Evolutionary conservation across 2,329 filamentous ascomycete species (phyloP).

Genomic region (Fragosphaeria purpurea): DNA sequence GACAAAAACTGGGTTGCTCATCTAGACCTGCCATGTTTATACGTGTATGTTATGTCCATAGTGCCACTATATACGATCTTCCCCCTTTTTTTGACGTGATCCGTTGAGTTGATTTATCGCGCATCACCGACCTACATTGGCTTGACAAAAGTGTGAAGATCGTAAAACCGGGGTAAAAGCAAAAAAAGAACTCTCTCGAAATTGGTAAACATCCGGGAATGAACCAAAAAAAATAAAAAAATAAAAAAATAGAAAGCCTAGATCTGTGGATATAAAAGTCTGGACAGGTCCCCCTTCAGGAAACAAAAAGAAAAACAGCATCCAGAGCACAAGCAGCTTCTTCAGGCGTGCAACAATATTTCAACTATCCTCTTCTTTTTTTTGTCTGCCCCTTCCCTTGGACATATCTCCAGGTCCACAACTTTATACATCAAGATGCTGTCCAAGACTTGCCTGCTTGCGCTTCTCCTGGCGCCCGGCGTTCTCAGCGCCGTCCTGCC

Average conservation of each 20-base stretch:
- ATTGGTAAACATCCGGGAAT: no score
- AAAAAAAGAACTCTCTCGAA: no score
- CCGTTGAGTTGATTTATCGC: not conserved
- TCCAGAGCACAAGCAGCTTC: not conserved
- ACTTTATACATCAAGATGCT: constrained; percentile 6
- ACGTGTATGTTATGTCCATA: no score
- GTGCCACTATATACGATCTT: no score
- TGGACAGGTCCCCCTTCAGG: no score
- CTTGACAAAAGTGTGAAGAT: not conserved
- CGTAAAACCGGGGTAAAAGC: no score
- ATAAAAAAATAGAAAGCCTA: no score
- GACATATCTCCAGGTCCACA: not conserved
- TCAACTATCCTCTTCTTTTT: no score
- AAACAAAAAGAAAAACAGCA: not conserved
- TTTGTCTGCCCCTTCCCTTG: not conserved
- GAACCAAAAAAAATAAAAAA: no score
- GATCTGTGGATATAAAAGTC: constrained; percentile 1
- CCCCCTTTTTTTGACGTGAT: not conserved
- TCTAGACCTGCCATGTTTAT: no score
- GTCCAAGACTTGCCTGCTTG: constrained; percentile 9
- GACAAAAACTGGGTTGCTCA: no score
- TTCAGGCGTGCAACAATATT: not conserved
- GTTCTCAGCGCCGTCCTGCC: constrained; percentile 11
- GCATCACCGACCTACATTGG: constrained; percentile 1
- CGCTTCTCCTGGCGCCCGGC: constrained; percentile 11